Evolutionary conservation across 306 rosid genomes (phyloP).

Genomic region (Alnus glutinosa): DNA sequence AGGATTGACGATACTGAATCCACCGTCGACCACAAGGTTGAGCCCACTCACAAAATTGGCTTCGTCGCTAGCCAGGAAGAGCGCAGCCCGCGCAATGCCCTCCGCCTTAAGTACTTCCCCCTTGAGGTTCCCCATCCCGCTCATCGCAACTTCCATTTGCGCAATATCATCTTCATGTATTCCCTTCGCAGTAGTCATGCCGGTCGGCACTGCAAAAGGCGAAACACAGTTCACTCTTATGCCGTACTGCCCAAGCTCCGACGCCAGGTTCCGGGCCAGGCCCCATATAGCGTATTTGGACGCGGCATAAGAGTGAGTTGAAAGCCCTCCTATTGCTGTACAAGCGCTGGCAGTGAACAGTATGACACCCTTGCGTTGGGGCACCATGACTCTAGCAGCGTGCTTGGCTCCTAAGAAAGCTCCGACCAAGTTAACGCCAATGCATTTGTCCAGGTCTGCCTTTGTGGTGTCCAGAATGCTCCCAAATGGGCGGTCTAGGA

Average conservation of each 20-base stretch:
- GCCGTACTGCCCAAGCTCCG: neutral
- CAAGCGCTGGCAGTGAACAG: neutral
- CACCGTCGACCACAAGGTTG: conserved; percentile 27
- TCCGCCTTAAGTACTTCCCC: neutral
- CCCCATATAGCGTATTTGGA: neutral
- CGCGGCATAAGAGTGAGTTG: neutral
- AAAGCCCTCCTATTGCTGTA: neutral
- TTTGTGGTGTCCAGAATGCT: neutral
- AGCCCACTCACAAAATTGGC: conserved; percentile 27
- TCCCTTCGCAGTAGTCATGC: neutral
- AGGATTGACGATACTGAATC: neutral
- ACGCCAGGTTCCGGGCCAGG: neutral
- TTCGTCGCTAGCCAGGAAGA: conserved; percentile 24
- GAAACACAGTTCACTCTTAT: neutral
- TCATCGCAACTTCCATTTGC: neutral
- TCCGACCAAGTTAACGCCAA: neutral
- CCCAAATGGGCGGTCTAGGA: neutral
- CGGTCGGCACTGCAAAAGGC: neutral
- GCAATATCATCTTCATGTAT: neutral
- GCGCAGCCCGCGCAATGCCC: neutral
- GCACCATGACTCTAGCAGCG: conserved; percentile 8
- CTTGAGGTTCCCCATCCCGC: neutral
- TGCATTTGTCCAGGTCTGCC: neutral
- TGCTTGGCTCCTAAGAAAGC: conserved; percentile 5
- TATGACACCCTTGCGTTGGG: neutral